Conservation (phyloP, 768 basidiomycete genomes). For the Omphalotus guepiniiformis region DNA sequence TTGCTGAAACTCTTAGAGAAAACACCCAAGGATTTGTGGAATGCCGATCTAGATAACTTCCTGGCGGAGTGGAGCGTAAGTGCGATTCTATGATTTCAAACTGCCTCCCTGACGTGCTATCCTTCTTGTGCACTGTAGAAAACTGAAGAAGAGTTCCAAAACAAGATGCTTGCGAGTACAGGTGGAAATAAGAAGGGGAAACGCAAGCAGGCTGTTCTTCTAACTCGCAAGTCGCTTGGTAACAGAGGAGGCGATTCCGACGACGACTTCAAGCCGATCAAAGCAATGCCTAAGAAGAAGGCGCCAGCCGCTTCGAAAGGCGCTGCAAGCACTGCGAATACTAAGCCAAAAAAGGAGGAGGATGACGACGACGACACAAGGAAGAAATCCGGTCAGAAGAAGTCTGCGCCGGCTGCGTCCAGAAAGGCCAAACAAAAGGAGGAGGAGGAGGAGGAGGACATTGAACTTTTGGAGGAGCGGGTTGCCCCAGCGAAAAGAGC, state of each 20-base stretch:
- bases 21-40: constrained; percentile 84
- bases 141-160: constrained; percentile 37
- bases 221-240: constrained; percentile 48
- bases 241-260: constrained; percentile 17
- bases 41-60: constrained; percentile 82
- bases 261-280: constrained; percentile 43
- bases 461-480: constrained; percentile 22
- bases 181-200: constrained; percentile 45
- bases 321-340: not conserved
- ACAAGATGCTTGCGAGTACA: constrained; percentile 34
- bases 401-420: constrained; percentile 18
- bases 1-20: constrained; percentile 72
- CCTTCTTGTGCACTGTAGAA: constrained; percentile 2
- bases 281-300: constrained; percentile 36
- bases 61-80: constrained; percentile 80
- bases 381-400: constrained; percentile 25
- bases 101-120: not conserved
- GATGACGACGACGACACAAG: constrained; percentile 18
- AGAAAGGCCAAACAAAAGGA: constrained; percentile 26
- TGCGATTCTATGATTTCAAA: constrained; percentile 6
- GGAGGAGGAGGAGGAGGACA: constrained; percentile 20
- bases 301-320: constrained; percentile 22
- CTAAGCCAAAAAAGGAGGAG: constrained; percentile 12
- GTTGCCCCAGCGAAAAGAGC: constrained; percentile 18
- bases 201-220: constrained; percentile 35